These are phyloP conservation scores for Aspergillus fumigatiaffinis DNA, from an alignment of 2,329 filamentous ascomycete genomes.

Conservation along the genomic window DNA sequence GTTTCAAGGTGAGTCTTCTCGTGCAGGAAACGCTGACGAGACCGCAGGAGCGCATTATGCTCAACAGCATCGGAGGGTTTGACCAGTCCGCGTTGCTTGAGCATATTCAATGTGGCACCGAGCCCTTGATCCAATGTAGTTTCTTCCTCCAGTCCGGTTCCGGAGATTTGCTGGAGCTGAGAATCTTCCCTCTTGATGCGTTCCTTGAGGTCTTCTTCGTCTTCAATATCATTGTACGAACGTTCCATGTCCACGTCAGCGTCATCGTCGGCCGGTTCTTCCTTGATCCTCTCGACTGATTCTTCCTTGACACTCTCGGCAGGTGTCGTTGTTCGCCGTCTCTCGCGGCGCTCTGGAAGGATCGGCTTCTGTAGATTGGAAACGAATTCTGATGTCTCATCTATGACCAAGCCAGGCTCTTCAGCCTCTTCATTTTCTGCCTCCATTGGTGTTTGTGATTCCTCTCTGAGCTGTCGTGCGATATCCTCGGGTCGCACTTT, in stretches of 20 bases:
- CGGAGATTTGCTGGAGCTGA: constrained; percentile 46
- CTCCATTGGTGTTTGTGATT: constrained; percentile 50
- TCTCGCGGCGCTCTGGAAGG: constrained; percentile 50
- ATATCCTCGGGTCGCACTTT: constrained; percentile 81
- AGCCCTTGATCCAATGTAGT: constrained; percentile 73
- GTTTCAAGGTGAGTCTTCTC: constrained; percentile 74
- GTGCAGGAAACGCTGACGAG: constrained; percentile 73
- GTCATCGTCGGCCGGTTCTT: constrained; percentile 46
- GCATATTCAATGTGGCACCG: constrained; percentile 74
- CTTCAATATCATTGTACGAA: constrained; percentile 49
- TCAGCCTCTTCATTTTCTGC: constrained; percentile 56
- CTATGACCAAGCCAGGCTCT: constrained; percentile 74
- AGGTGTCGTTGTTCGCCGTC: constrained; percentile 31
- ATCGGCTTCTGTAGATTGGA: constrained; percentile 72
- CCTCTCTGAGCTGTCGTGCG: constrained; percentile 68
- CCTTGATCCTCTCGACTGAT: constrained; percentile 38
- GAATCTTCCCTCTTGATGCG: constrained; percentile 48
- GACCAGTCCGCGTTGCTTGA: constrained; percentile 81
- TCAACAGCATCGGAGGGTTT: constrained; percentile 60
- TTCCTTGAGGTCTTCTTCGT: constrained; percentile 48
- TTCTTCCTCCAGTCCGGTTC: constrained; percentile 79
- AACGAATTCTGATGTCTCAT: constrained; percentile 93
- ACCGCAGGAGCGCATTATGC: constrained; percentile 63
- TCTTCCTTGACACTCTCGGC: constrained; percentile 23
- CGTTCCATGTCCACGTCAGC: constrained; percentile 51